A percentile compares a stretch with the other conserved stretches of the same genome.
phyloP scores from a whole-genome alignment of 2,329 filamentous ascomycete species.

The Paraphoma sp. region DNA sequence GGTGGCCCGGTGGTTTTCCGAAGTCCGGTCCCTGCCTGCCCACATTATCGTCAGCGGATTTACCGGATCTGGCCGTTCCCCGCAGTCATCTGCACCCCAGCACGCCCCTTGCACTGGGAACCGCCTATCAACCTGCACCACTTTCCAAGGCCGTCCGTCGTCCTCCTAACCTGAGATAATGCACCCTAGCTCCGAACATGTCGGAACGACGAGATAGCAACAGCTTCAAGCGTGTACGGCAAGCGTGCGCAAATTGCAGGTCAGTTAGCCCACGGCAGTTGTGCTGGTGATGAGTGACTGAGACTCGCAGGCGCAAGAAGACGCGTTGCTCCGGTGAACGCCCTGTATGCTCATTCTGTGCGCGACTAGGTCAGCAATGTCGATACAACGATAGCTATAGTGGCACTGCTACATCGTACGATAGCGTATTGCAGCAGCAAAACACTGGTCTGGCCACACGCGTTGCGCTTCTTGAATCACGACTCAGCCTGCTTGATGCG shows the following conservation, averaged over 20 bases:
- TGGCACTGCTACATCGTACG: neutral
- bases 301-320: constrained; percentile 10
- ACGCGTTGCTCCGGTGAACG: constrained; percentile 14
- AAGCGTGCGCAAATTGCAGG: constrained; percentile 15
- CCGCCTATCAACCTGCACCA: neutral
- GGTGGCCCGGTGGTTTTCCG: no score
- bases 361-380: constrained; percentile 12
- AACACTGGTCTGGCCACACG: constrained; percentile 4
- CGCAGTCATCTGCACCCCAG: neutral
- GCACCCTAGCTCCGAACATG: neutral
- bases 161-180: neutral
- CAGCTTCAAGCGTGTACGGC: constrained; percentile 10
- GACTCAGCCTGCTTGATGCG: constrained; percentile 4
- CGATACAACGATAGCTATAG: constrained; percentile 7
- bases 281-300: neutral
- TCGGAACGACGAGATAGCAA: constrained; percentile 5
- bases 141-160: neutral
- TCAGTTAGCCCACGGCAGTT: neutral
- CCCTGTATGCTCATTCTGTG: constrained; percentile 12
- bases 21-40: neutral
- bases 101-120: neutral
- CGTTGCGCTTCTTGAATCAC: constrained; percentile 6
- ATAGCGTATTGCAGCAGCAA: neutral
- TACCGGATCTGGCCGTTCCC: neutral
- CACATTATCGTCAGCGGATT: no score